phyloP scores from a whole-genome alignment of 2,329 filamentous ascomycete species.

The Trichoderma gracile region DNA sequence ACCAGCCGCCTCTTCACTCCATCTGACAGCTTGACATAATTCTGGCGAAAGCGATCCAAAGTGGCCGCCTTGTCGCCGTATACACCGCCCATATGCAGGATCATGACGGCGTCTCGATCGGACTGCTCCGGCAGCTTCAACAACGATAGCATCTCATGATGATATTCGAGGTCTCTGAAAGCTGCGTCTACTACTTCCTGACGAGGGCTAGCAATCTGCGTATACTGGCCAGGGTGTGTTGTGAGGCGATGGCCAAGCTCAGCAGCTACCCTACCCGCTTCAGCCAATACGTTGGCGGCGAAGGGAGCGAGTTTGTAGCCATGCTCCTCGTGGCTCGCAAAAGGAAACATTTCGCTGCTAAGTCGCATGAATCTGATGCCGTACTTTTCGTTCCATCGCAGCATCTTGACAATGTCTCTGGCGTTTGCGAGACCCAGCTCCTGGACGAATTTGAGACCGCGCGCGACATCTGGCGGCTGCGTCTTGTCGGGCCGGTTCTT shows the following conservation, averaged over 20 bases:
- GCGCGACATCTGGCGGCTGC: constrained; percentile 63
- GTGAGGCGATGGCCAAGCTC: constrained; percentile 82
- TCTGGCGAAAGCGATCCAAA: constrained; percentile 72
- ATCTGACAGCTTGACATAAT: constrained; percentile 67
- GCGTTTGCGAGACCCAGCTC: constrained; percentile 78
- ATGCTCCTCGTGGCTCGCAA: constrained; percentile 83
- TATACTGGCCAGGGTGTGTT: constrained; percentile 90
- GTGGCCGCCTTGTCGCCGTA: constrained; percentile 86
- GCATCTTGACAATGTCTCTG: constrained; percentile 78
- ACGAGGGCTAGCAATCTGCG: constrained; percentile 83
- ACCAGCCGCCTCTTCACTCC: constrained; percentile 79
- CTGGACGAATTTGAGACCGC: constrained; percentile 74
- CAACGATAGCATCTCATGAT: constrained; percentile 79
- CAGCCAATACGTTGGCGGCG: constrained; percentile 72
- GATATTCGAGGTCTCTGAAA: constrained; percentile 81
- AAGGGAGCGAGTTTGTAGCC: constrained; percentile 85
- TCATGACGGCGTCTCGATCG: constrained; percentile 87
- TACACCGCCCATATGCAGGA: constrained; percentile 87
- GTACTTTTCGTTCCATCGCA: constrained; percentile 89
- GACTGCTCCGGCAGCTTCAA: constrained; percentile 75
- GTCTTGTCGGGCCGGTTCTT: constrained; percentile 83
- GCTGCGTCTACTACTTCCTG: constrained; percentile 74
- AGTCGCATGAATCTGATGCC: constrained; percentile 90
- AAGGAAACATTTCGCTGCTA: constrained; percentile 96
- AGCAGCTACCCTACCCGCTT: constrained; percentile 74